Conservation (phyloP, 2,329 filamentous ascomycete genomes). For the Colletotrichum limetticola region DNA sequence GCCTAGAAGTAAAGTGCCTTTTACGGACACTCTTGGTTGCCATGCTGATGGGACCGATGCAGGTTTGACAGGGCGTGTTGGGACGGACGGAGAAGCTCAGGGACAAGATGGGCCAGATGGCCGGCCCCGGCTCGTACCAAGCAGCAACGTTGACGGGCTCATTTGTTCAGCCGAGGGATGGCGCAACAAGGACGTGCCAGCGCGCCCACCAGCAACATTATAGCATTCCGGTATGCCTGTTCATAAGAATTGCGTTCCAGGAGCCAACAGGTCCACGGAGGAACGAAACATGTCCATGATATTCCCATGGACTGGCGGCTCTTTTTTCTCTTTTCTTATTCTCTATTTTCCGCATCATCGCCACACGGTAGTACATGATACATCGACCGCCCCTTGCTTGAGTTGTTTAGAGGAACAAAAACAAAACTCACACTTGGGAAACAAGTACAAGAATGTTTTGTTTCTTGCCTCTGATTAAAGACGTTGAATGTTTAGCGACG, state of each 20-base stretch:
- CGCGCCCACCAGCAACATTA: conserved; percentile 21
- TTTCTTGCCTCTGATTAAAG: conserved; percentile 12
- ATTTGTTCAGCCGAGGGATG: conserved; percentile 19
- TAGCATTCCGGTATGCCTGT: conserved; percentile 16
- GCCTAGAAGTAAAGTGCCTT: background rate
- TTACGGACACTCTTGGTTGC: background rate
- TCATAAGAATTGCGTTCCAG: conserved; percentile 8
- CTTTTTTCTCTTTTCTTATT: background rate
- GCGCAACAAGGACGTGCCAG: conserved; percentile 23
- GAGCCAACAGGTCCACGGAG: background rate
- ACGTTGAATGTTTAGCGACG: background rate
- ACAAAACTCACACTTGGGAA: background rate
- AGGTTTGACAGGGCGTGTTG: conserved; percentile 31
- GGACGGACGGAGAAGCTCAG: conserved; percentile 28
- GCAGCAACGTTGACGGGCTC: conserved; percentile 13
- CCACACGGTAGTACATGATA: background rate
- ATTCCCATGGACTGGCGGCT: background rate
- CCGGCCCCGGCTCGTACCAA: conserved; percentile 5
- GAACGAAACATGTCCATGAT: background rate
- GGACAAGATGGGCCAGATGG: background rate
- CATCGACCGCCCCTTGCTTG: conserved; percentile 1
- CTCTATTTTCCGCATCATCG: background rate
- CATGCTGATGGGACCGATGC: conserved; percentile 8
- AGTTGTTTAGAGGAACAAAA: background rate
- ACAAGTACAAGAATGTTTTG: conserved; percentile 7